phyloP scores from a whole-genome alignment of 2,329 filamentous ascomycete species.

The Cyphellophora attinorum region DNA sequence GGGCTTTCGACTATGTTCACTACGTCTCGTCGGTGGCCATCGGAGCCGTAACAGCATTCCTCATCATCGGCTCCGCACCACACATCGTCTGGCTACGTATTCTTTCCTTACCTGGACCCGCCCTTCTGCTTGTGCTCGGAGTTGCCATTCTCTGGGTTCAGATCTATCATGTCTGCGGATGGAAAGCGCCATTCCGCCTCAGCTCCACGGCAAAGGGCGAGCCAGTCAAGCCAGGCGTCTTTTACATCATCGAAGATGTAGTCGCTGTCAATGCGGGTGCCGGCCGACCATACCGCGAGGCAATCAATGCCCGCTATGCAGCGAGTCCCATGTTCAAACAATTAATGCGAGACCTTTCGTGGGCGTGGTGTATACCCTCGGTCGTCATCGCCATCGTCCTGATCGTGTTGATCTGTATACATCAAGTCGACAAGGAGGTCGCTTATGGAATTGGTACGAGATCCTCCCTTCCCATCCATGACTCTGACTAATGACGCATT shows the following conservation, averaged over 20 bases:
- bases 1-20: conserved; percentile 18
- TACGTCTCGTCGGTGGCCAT: conserved; percentile 17
- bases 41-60: conserved; percentile 12
- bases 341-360: conserved; percentile 46
- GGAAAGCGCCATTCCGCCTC: conserved; percentile 48
- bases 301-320: conserved; percentile 42
- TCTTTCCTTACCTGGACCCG: conserved; percentile 17
- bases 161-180: conserved; percentile 24
- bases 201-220: conserved; percentile 54
- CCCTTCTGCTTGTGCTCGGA: conserved; percentile 12
- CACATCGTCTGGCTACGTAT: conserved; percentile 19
- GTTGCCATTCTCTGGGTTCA: conserved; percentile 12
- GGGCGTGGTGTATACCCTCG: conserved; percentile 47
- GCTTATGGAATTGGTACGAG: conserved; percentile 31
- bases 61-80: conserved; percentile 18
- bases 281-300: conserved; percentile 43
- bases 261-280: conserved; percentile 58
- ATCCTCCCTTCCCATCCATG: neutral
- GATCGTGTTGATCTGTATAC: conserved; percentile 36
- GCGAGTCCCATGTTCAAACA: conserved; percentile 45
- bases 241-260: conserved; percentile 59
- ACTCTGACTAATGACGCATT: conserved; percentile 9
- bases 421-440: conserved; percentile 35
- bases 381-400: conserved; percentile 37
- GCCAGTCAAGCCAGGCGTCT: conserved; percentile 49